Evolutionary conservation across 2,329 filamentous ascomycete genomes (phyloP).

Genomic region (Trichocomaceae sp.): DNA sequence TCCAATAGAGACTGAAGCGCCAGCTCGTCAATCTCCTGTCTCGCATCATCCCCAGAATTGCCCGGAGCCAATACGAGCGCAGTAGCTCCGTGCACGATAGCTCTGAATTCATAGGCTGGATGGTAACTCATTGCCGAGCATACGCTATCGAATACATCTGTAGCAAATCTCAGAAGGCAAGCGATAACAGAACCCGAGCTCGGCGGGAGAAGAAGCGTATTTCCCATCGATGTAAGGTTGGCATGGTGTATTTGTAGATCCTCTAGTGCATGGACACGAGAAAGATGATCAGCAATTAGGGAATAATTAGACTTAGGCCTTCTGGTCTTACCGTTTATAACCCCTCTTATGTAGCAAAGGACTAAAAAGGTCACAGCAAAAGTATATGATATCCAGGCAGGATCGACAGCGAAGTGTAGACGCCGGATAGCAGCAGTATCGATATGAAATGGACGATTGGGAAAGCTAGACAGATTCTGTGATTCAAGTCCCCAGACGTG

Average conservation of each 20-base stretch:
- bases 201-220: neutral
- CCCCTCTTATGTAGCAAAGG: slow-evolving; percentile 15
- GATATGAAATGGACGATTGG: slow-evolving; percentile 10
- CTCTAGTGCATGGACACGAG: neutral
- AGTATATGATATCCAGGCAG: slow-evolving; percentile 16
- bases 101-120: slow-evolving; percentile 15
- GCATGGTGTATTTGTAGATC: slow-evolving; percentile 1
- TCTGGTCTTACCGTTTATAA: slow-evolving; percentile 13
- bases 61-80: slow-evolving; percentile 11
- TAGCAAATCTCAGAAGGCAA: slow-evolving; percentile 11
- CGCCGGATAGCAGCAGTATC: slow-evolving; percentile 12
- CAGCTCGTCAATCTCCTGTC: slow-evolving; percentile 11
- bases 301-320: neutral
- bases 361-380: slow-evolving; percentile 16
- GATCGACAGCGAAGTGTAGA: slow-evolving; percentile 16
- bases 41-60: neutral
- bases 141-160: slow-evolving; percentile 15
- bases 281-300: neutral
- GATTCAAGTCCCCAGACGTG: slow-evolving; percentile 14
- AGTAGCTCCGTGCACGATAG: slow-evolving; percentile 14
- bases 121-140: slow-evolving; percentile 13
- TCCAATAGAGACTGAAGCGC: slow-evolving; percentile 15
- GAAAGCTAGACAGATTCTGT: slow-evolving; percentile 12
- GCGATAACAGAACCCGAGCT: slow-evolving; percentile 11
- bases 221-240: neutral